A percentile compares a stretch with the other conserved stretches of the same genome.
phyloP scores from a whole-genome alignment of 306 rosid genomes.

The Hippophae rhamnoides region DNA sequence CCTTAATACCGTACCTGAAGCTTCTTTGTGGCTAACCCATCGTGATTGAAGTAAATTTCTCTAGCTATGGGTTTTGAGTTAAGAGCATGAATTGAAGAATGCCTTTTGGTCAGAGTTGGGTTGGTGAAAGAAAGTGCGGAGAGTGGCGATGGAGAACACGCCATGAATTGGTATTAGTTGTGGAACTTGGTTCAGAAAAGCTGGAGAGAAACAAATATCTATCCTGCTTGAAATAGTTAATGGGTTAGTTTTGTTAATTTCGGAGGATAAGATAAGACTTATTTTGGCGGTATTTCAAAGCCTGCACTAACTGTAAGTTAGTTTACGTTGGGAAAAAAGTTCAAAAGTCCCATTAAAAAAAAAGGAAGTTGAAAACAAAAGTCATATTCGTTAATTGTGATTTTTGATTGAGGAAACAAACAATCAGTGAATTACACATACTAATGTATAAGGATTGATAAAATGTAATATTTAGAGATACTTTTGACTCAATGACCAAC shows the following conservation, averaged over 20 bases:
- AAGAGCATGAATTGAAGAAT: conserved; percentile 22
- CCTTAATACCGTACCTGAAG: conserved; percentile 39
- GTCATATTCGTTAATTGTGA: too few relatives aligned
- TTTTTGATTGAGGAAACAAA: too few relatives aligned
- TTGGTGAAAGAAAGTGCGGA: conserved; percentile 47
- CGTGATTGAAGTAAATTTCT: conserved; percentile 66
- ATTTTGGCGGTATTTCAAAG: too few relatives aligned
- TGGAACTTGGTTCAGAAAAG: conserved; percentile 3
- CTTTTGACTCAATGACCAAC: too few relatives aligned
- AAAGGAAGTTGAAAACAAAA: too few relatives aligned
- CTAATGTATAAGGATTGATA: too few relatives aligned
- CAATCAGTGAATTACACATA: too few relatives aligned
- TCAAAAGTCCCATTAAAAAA: too few relatives aligned
- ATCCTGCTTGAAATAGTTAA: conserved; percentile 6
- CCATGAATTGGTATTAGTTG: conserved; percentile 33
- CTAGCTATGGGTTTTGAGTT: conserved; percentile 49
- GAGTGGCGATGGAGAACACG: conserved; percentile 47
- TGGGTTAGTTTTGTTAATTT: conserved; percentile 5
- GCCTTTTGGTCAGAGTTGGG: conserved; percentile 30
- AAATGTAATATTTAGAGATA: too few relatives aligned
- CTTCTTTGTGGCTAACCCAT: conserved; percentile 61
- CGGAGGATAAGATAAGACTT: conserved; percentile 27
- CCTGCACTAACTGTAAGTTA: too few relatives aligned
- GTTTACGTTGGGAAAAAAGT: too few relatives aligned
- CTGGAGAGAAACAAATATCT: conserved; percentile 6